Evolutionary conservation across 306 rosid genomes (phyloP), one percentile per base, ranked within the genome.

Genomic region (Vachellia pachyceras): DNA sequence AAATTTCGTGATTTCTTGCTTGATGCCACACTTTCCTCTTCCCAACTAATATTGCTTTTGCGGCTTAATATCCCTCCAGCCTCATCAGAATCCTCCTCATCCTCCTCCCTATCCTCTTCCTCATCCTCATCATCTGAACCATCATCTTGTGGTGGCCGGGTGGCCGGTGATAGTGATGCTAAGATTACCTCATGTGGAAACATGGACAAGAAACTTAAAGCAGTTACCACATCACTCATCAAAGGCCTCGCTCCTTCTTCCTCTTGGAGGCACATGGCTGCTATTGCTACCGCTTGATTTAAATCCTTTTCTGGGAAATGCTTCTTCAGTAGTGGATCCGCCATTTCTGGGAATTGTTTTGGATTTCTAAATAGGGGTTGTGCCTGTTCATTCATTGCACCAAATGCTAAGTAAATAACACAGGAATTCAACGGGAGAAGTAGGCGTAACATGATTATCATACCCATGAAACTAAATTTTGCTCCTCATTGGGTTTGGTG

Each of bases 391-490:
- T 5, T 11, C 8, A 29, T 33, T 13, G 40, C 15, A 25, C 22
- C 39, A 61, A 33, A 61, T 61, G 9, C 37, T 61, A 25, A 12
- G 13, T 61, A 13, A 61, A 29, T 40, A 61, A 13, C 3, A 6
- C 67, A 54, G 61, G 22, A n/a, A 18, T 49, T 49, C n/a, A 49
- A 42, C 12, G 12, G 46, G 46, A 42, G 12, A 12, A 49, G 55
- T 9, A 3, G 17, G 22, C n/a, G 37, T 7, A 22, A 35, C 9
- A 4, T 10, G 6, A 22, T 20, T 49, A 42, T 3, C 55, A 49
- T 89, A 95, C 99, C 99, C 99, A 95, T 85, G 94, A 20, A 81
- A 95, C 96, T 12, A 95, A 83, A 76, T 95, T 95, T 79, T 95
- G 99, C 87, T 95, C 98, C 7, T 90, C 85, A 49, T 87, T 84